phyloP scores from a whole-genome alignment of 2,329 filamentous ascomycete species.

The Neofusicoccum ribis region DNA sequence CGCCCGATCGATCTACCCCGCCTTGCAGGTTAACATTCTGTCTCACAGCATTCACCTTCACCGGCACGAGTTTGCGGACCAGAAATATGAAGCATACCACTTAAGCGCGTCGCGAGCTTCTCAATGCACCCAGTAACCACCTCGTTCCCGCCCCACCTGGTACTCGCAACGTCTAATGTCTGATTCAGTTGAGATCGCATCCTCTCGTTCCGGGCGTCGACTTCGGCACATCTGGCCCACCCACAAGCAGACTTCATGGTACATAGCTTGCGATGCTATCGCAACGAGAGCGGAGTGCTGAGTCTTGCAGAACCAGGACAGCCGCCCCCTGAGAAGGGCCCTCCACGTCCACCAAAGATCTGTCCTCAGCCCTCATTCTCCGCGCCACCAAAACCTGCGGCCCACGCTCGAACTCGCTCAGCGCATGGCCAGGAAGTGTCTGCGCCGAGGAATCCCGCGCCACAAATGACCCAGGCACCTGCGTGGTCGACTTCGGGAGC shows the following conservation, averaged over 20 bases:
- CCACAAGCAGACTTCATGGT: conserved; percentile 17
- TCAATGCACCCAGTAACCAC: conserved; percentile 32
- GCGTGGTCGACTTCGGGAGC: conserved; percentile 28
- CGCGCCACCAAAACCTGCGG: not conserved
- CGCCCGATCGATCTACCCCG: not conserved
- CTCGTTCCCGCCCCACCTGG: not conserved
- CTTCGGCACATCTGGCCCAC: conserved; percentile 17
- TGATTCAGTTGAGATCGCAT: conserved; percentile 27
- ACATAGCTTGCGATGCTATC: not conserved
- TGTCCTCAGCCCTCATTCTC: conserved; percentile 2
- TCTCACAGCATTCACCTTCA: conserved; percentile 10
- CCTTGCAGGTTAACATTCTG: not conserved
- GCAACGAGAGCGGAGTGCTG: not conserved
- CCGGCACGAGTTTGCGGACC: conserved; percentile 13
- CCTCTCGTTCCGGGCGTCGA: conserved; percentile 27
- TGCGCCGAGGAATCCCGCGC: not conserved
- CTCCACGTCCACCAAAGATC: conserved; percentile 15
- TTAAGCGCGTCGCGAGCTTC: conserved; percentile 37
- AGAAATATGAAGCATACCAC: conserved; percentile 37
- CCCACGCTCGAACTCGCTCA: not conserved
- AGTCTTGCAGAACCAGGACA: conserved; percentile 21
- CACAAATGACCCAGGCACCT: conserved; percentile 22
- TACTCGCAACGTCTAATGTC: not conserved
- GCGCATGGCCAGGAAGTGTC: not conserved
- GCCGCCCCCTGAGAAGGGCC: conserved; percentile 27